Percentiles rank a stretch among this genome's conserved stretches.
Conservation (phyloP, 805 yeast species). For the Kazachstania psychrophila region DNA sequence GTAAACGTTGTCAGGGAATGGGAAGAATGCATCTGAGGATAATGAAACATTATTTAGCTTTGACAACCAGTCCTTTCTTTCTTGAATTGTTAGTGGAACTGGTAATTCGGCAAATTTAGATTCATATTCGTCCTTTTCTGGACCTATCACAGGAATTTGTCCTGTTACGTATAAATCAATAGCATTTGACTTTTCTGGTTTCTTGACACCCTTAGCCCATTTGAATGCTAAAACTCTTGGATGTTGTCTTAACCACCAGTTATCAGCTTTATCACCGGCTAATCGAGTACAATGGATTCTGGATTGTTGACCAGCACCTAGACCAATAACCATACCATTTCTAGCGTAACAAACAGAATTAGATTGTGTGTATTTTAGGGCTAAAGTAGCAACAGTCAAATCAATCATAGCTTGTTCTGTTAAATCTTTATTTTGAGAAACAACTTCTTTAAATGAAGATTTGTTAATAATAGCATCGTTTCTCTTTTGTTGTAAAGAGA, state of each 20-base stretch:
- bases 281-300: slow-evolving; percentile 98
- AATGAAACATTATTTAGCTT: slow-evolving; percentile 80
- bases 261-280: slow-evolving; percentile 98
- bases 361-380: slow-evolving; percentile 94
- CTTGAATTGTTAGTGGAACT: slow-evolving; percentile 67
- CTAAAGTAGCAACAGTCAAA: slow-evolving; percentile 93
- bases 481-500: slow-evolving; percentile 91
- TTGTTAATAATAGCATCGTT: slow-evolving; percentile 94
- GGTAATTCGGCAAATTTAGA: slow-evolving; percentile 81
- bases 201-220: slow-evolving; percentile 97
- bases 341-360: slow-evolving; percentile 98
- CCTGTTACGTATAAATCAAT: slow-evolving; percentile 87
- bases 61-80: slow-evolving; percentile 78
- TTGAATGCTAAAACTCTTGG: slow-evolving; percentile 85
- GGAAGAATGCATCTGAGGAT: slow-evolving; percentile 98
- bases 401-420: slow-evolving; percentile 90
- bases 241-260: slow-evolving; percentile 99
- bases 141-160: slow-evolving; percentile 85
- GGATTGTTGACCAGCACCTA: slow-evolving; percentile 99
- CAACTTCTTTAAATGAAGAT: slow-evolving; percentile 83
- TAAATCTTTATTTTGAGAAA: slow-evolving; percentile 74
- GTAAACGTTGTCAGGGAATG: slow-evolving; percentile 98
- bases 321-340: slow-evolving; percentile 98
- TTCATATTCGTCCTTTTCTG: slow-evolving; percentile 88
- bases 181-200: slow-evolving; percentile 97